A percentile compares a stretch with the other conserved stretches of the same genome.
phyloP scores from a whole-genome alignment of 1,284 basidiomycete genomes.

The Cutaneotrichosporon mucoides region DNA sequence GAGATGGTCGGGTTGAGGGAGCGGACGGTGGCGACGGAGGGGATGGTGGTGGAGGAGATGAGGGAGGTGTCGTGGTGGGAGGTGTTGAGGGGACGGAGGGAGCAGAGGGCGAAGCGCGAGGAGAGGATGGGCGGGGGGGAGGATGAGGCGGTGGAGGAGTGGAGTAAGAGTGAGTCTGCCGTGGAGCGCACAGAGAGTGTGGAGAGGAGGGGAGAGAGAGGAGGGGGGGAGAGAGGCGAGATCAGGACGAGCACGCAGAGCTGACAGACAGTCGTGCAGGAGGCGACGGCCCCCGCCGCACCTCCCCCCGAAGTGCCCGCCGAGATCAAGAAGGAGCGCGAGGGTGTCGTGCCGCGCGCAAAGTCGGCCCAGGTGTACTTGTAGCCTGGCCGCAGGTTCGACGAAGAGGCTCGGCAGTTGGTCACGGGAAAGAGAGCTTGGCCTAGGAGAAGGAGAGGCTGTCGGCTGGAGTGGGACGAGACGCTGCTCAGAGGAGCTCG shows the following conservation, averaged over 20 bases:
- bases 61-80: conserved; percentile 41
- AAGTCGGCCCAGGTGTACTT: conserved; percentile 11
- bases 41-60: conserved; percentile 25
- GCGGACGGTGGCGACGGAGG: conserved; percentile 17
- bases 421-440: no score
- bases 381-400: background rate
- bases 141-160: background rate
- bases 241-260: no score
- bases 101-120: conserved; percentile 21
- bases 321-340: background rate
- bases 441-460: no score
- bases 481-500: no score
- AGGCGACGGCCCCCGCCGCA: conserved; percentile 2
- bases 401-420: no score
- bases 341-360: conserved; percentile 8
- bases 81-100: conserved; percentile 36
- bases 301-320: background rate
- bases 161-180: background rate
- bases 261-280: conserved; percentile 11
- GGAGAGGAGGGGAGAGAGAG: no score
- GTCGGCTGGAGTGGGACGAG: no score
- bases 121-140: conserved; percentile 1
- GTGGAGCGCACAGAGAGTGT: no score
- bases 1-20: conserved; percentile 48
- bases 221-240: no score